These are phyloP conservation scores for Aspergillus spinulosporus DNA, from an alignment of 2,329 filamentous ascomycete species.

Conservation along the genomic window DNA sequence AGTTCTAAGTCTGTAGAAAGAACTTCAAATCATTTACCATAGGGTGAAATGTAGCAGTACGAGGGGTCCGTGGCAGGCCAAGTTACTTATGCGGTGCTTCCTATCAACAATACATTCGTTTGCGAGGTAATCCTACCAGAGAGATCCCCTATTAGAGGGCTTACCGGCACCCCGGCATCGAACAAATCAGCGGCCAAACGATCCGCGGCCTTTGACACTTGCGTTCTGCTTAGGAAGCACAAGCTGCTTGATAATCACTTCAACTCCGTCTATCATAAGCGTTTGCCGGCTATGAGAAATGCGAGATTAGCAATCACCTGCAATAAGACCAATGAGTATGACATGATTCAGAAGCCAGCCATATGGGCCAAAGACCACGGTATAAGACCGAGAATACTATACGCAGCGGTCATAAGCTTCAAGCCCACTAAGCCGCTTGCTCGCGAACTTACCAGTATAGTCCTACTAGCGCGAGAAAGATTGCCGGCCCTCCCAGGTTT, in stretches of 20 bases:
- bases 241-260: slow-evolving; percentile 72
- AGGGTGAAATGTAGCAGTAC: slow-evolving; percentile 37
- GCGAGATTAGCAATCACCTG: slow-evolving; percentile 77
- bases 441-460: slow-evolving; percentile 62
- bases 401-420: slow-evolving; percentile 63
- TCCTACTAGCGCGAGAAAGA: slow-evolving; percentile 67
- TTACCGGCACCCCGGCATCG: slow-evolving; percentile 61
- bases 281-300: slow-evolving; percentile 80
- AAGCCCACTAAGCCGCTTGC: slow-evolving; percentile 57
- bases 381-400: slow-evolving; percentile 55
- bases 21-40: slow-evolving; percentile 9
- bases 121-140: slow-evolving; percentile 80
- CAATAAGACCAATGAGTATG: slow-evolving; percentile 72
- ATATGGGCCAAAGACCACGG: slow-evolving; percentile 63
- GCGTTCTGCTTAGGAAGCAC: slow-evolving; percentile 65
- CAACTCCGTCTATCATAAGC: slow-evolving; percentile 69
- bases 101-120: slow-evolving; percentile 60
- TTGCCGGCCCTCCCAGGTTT: slow-evolving; percentile 69
- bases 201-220: slow-evolving; percentile 84
- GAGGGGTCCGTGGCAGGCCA: slow-evolving; percentile 51
- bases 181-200: slow-evolving; percentile 81
- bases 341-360: slow-evolving; percentile 74
- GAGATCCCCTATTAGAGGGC: slow-evolving; percentile 67
- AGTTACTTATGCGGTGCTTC: slow-evolving; percentile 62
- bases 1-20: slow-evolving; percentile 18